Evolutionary conservation across 371 early-diverging fungal genomes (phyloP).

Genomic region (Chytridiales sp.): DNA sequence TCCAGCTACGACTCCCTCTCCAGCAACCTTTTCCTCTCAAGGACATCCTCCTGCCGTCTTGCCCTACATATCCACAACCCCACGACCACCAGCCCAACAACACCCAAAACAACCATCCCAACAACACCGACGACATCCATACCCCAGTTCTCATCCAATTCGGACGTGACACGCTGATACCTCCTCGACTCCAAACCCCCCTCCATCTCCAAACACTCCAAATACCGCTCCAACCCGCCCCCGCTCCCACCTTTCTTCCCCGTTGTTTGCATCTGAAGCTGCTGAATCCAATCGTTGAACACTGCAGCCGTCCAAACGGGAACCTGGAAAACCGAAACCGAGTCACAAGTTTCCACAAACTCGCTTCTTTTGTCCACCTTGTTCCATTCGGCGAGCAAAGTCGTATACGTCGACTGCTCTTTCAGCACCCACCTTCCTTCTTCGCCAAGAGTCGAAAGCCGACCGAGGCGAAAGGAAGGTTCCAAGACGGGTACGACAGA

Average conservation of each 20-base stretch:
- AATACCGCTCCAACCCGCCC: neutral
- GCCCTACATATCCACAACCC: too few relatives aligned
- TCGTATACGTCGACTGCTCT: conserved; percentile 9
- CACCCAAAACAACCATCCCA: too few relatives aligned
- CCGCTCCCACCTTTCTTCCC: neutral
- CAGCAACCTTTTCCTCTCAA: too few relatives aligned
- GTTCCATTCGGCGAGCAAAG: conserved; percentile 18
- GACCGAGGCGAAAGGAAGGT: conserved; percentile 21
- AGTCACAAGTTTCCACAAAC: neutral
- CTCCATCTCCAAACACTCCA: neutral
- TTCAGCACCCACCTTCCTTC: neutral
- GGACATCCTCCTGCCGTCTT: too few relatives aligned
- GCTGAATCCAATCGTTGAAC: neutral
- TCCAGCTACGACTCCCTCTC: too few relatives aligned
- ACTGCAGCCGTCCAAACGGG: conserved; percentile 6
- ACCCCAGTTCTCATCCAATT: neutral
- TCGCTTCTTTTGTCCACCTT: conserved; percentile 14
- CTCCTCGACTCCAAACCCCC: too few relatives aligned
- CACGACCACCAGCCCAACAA: too few relatives aligned
- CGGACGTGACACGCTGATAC: conserved; percentile 1
- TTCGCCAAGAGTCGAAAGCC: conserved; percentile 3
- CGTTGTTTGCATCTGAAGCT: neutral
- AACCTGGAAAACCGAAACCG: too few relatives aligned
- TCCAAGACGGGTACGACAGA: neutral
- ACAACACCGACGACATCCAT: conserved; percentile 3